These are phyloP conservation scores for Linanthus parryae DNA, from an alignment of 148 eudicot species.

Conservation along the genomic window DNA sequence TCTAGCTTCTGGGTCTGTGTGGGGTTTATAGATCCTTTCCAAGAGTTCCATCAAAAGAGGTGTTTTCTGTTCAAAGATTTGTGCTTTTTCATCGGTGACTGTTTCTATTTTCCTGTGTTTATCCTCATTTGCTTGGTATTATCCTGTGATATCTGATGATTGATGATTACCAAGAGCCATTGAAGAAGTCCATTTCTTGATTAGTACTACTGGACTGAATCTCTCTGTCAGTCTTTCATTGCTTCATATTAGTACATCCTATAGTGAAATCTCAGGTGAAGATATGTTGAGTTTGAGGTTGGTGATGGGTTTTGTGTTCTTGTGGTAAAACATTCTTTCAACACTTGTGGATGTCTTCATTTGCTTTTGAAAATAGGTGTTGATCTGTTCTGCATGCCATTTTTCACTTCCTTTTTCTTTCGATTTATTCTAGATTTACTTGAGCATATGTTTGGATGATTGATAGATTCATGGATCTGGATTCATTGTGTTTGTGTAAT, in stretches of 20 bases:
- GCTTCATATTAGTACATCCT: too few relatives aligned
- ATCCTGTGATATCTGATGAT: constrained; percentile 18
- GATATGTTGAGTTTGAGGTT: constrained; percentile 11
- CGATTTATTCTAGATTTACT: background rate
- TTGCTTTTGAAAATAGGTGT: background rate
- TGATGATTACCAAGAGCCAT: constrained; percentile 19
- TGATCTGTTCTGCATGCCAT: constrained; percentile 15
- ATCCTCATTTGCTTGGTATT: constrained; percentile 21
- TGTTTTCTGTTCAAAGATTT: constrained; percentile 30
- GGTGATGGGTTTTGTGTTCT: constrained; percentile 2
- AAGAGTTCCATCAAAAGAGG: constrained; percentile 22
- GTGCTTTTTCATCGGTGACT: constrained; percentile 26
- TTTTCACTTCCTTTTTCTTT: background rate
- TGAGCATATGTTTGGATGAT: background rate
- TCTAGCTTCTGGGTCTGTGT: constrained; percentile 37
- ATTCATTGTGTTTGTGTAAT: too few relatives aligned
- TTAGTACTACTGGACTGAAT: too few relatives aligned
- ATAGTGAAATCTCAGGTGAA: constrained; percentile 2
- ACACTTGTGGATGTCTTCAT: constrained; percentile 4
- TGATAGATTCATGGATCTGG: too few relatives aligned
- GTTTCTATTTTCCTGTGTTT: constrained; percentile 13
- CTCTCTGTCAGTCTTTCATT: too few relatives aligned
- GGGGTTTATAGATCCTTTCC: constrained; percentile 24
- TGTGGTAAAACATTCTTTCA: background rate
- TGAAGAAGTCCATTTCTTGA: constrained; percentile 18